Conservation (phyloP, 805 yeast genomes). For the Monosporozyma unispora region DNA sequence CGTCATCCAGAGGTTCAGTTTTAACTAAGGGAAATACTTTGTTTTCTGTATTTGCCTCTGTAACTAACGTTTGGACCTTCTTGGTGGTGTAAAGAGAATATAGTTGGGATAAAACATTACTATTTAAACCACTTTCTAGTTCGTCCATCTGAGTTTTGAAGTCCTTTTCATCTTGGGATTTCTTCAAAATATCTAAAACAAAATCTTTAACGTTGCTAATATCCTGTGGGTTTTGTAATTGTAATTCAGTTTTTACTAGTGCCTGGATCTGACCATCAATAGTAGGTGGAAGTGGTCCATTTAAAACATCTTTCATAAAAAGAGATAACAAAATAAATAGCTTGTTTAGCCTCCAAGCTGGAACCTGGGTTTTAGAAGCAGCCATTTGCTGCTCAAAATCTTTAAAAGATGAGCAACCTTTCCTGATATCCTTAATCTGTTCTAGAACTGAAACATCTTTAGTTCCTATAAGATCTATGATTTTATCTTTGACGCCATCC, state of each 20-base stretch:
- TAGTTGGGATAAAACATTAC: constrained; percentile 6
- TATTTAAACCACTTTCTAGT: constrained; percentile 19
- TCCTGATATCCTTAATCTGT: neutral
- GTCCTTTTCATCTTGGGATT: constrained; percentile 6
- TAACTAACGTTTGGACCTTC: neutral
- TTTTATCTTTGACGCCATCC: neutral
- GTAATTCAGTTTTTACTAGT: constrained; percentile 11
- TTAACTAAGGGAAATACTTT: neutral
- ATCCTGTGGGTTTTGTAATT: constrained; percentile 5
- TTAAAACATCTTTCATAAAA: constrained; percentile 12
- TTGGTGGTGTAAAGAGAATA: constrained; percentile 3
- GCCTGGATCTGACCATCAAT: neutral
- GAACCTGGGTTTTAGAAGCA: neutral
- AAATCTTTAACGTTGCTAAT: constrained; percentile 20
- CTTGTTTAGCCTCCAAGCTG: neutral
- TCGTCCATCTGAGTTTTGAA: constrained; percentile 12
- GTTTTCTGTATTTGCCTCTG: neutral
- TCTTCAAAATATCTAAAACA: constrained; percentile 12
- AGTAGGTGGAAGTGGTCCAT: constrained; percentile 34
- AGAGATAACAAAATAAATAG: neutral
- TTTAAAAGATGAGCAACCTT: neutral
- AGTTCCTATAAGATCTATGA: neutral
- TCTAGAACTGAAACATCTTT: neutral
- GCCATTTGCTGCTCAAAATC: neutral
- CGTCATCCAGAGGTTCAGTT: neutral